phyloP scores from a whole-genome alignment of 176 grass and related monocot species.

The Pharus latifolius region DNA sequence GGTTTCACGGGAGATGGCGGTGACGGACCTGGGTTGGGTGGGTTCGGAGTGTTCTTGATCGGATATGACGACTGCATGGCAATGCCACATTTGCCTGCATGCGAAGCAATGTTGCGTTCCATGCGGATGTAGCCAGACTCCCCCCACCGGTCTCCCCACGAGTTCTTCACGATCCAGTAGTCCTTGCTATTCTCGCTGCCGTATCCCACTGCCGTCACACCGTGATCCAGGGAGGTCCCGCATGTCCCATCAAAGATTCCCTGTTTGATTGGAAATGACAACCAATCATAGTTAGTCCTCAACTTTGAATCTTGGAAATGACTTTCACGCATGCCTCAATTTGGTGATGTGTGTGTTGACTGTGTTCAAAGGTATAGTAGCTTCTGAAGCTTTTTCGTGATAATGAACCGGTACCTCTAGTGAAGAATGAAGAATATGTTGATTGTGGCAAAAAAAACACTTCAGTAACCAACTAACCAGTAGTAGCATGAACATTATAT shows the following conservation, averaged over 20 bases:
- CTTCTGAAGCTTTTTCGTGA: too few relatives aligned
- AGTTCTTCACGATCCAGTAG: slow-evolving; percentile 71
- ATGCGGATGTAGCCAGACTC: slow-evolving; percentile 46
- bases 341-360: too few relatives aligned
- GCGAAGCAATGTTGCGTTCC: slow-evolving; percentile 16
- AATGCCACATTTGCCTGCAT: slow-evolving; percentile 32
- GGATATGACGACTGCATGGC: slow-evolving; percentile 41
- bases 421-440: too few relatives aligned
- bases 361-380: too few relatives aligned
- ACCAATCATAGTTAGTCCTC: not conserved
- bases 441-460: not conserved
- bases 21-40: slow-evolving; percentile 19
- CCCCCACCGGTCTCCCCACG: slow-evolving; percentile 43
- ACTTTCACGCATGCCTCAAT: too few relatives aligned
- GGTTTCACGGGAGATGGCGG: slow-evolving; percentile 28
- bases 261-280: not conserved
- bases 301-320: too few relatives aligned
- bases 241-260: slow-evolving; percentile 25
- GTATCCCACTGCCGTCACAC: slow-evolving; percentile 36
- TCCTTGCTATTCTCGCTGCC: slow-evolving; percentile 18
- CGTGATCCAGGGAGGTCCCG: slow-evolving; percentile 31
- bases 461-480: not conserved
- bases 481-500: too few relatives aligned
- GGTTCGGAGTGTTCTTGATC: slow-evolving; percentile 20
- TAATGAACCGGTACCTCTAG: too few relatives aligned